phyloP scores from a whole-genome alignment of 2,329 filamentous ascomycete genomes.

The Aspergillus aculeatinus region DNA sequence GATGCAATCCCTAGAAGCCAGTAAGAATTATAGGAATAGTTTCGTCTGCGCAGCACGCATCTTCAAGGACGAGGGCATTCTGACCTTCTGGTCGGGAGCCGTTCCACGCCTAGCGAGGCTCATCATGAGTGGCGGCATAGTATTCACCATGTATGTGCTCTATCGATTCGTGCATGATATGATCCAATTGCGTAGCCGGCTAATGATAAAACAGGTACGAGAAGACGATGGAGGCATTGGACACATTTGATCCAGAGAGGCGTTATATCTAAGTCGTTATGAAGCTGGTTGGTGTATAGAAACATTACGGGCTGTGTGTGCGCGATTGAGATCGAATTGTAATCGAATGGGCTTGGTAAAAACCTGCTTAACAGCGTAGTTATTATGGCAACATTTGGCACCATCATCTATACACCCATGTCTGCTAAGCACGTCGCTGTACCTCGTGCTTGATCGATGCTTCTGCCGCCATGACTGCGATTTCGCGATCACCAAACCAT shows the following conservation, averaged over 20 bases:
- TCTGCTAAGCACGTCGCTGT: constrained; percentile 5
- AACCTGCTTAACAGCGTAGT: neutral
- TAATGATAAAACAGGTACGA: constrained; percentile 61
- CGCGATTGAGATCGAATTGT: neutral
- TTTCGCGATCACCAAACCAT: constrained; percentile 74
- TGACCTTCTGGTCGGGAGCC: constrained; percentile 93
- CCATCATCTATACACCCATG: constrained; percentile 14
- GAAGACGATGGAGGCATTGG: constrained; percentile 89
- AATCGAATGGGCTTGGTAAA: neutral
- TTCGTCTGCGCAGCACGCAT: constrained; percentile 79
- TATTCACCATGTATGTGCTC: constrained; percentile 78
- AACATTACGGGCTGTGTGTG: neutral
- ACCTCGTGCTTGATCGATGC: constrained; percentile 51
- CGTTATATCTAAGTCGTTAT: constrained; percentile 65
- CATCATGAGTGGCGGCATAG: constrained; percentile 90
- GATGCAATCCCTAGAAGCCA: constrained; percentile 95
- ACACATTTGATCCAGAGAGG: constrained; percentile 75
- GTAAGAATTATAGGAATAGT: constrained; percentile 78
- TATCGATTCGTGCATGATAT: neutral
- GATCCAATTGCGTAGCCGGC: constrained; percentile 13
- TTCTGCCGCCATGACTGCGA: constrained; percentile 66
- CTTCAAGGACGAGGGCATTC: constrained; percentile 80
- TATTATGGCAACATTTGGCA: neutral
- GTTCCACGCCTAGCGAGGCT: constrained; percentile 79
- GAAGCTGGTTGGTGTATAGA: neutral